Conservation (phyloP, 306 rosid genomes). For the Acacia acuminata region DNA sequence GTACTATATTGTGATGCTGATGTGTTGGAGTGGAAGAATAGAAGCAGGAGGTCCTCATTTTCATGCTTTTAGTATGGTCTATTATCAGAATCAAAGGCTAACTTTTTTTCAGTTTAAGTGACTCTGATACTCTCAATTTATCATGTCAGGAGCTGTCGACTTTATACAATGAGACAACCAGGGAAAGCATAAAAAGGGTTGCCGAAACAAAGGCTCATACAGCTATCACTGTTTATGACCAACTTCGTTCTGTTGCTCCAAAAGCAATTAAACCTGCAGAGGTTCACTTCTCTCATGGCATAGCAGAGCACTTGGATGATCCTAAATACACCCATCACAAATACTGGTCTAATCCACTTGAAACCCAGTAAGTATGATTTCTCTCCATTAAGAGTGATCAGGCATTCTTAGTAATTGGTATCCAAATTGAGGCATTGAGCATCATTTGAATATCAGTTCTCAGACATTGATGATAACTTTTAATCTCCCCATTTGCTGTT, state of each 20-base stretch:
- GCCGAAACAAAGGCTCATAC: slow-evolving; percentile 52
- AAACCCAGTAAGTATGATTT: slow-evolving; percentile 58
- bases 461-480: neutral
- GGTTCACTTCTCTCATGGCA: slow-evolving; percentile 81
- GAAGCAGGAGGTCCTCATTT: neutral
- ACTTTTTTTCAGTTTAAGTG: neutral
- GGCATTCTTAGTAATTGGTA: no score
- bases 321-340: slow-evolving; percentile 66
- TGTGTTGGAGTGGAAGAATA: slow-evolving; percentile 6
- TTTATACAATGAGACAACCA: slow-evolving; percentile 56
- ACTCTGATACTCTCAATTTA: slow-evolving; percentile 37
- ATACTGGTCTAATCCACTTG: slow-evolving; percentile 92
- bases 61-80: neutral
- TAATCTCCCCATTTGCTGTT: neutral
- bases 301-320: slow-evolving; percentile 75
- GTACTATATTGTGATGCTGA: neutral
- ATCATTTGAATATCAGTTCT: slow-evolving; percentile 1
- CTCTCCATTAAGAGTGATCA: neutral
- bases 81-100: neutral
- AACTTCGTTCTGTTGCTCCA: slow-evolving; percentile 57
- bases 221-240: slow-evolving; percentile 48
- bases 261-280: slow-evolving; percentile 66
- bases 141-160: slow-evolving; percentile 54
- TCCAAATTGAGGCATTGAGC: neutral
- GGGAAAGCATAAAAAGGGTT: slow-evolving; percentile 43